phyloP scores from a whole-genome alignment of 2,329 filamentous ascomycete genomes.

The Fusarium buxicola region DNA sequence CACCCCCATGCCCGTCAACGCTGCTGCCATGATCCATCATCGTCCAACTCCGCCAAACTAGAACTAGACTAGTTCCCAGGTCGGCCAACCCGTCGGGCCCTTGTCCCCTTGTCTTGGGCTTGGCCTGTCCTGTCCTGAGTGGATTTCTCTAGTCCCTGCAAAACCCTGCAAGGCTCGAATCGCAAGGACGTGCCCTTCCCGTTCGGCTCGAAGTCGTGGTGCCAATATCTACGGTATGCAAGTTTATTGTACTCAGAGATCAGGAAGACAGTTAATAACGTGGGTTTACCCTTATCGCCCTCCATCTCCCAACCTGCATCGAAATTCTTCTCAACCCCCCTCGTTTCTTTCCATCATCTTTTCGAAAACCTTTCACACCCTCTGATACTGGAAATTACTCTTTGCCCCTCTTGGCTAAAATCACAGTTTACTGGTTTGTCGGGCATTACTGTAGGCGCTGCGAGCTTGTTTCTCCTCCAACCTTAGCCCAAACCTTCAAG shows the following conservation, averaged over 20 bases:
- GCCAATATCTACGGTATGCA: slow-evolving; percentile 20
- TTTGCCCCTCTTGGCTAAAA: slow-evolving; percentile 13
- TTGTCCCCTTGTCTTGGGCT: slow-evolving; percentile 29
- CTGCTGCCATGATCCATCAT: slow-evolving; percentile 36
- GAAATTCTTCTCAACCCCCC: slow-evolving; percentile 15
- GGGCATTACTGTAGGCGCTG: slow-evolving; percentile 18
- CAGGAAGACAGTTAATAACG: slow-evolving; percentile 41
- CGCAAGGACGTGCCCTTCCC: slow-evolving; percentile 42
- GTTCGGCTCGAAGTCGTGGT: slow-evolving; percentile 35
- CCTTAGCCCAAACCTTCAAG: slow-evolving; percentile 38
- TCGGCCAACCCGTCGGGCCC: slow-evolving; percentile 27
- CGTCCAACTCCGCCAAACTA: slow-evolving; percentile 18
- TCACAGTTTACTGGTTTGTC: slow-evolving; percentile 36
- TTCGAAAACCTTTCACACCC: slow-evolving; percentile 23
- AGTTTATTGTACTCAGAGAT: slow-evolving; percentile 33
- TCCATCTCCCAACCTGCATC: slow-evolving; percentile 29
- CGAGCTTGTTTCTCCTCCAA: slow-evolving; percentile 29
- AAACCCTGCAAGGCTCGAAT: slow-evolving; percentile 37
- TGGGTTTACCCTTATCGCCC: slow-evolving; percentile 39
- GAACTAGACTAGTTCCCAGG: slow-evolving; percentile 37
- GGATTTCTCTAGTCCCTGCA: slow-evolving; percentile 15
- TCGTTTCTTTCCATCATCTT: slow-evolving; percentile 10
- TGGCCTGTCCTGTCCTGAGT: slow-evolving; percentile 1
- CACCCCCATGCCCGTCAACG: slow-evolving; percentile 37
- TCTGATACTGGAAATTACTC: slow-evolving; percentile 3